A percentile compares a stretch with the other conserved stretches of the same genome.
phyloP scores from a whole-genome alignment of 1,284 basidiomycete species.

The Cutaneotrichosporon cavernicola region DNA sequence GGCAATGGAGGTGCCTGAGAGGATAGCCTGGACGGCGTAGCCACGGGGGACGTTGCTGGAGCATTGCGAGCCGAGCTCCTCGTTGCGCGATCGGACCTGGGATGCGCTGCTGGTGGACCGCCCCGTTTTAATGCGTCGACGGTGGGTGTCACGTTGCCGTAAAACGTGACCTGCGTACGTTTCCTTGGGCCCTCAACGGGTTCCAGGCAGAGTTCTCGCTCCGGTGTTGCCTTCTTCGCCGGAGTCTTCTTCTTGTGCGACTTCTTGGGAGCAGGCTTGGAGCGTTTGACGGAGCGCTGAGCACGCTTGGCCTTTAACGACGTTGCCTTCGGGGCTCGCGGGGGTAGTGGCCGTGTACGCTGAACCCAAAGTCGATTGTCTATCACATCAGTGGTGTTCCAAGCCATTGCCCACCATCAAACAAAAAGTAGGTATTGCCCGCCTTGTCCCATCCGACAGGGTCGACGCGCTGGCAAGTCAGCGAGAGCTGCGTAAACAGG shows the following conservation, averaged over 20 bases:
- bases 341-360: constrained; percentile 42
- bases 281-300: constrained; percentile 25
- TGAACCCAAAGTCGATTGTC: constrained; percentile 61
- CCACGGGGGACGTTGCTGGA: background rate
- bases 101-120: constrained; percentile 10
- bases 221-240: constrained; percentile 15
- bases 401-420: constrained; percentile 52
- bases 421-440: constrained; percentile 59
- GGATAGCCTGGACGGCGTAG: constrained; percentile 19
- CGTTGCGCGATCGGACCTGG: constrained; percentile 24
- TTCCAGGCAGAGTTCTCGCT: constrained; percentile 3
- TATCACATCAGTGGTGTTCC: constrained; percentile 20
- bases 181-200: constrained; percentile 33
- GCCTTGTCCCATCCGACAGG: constrained; percentile 58
- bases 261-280: constrained; percentile 23
- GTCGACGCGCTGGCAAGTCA: constrained; percentile 53
- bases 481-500: background rate
- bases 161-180: constrained; percentile 42
- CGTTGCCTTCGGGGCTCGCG: constrained; percentile 40
- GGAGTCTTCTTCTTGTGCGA: constrained; percentile 31
- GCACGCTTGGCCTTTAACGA: constrained; percentile 41
- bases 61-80: constrained; percentile 17
- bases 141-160: constrained; percentile 44
- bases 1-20: constrained; percentile 31
- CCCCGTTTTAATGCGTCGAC: constrained; percentile 42